Evolutionary conservation across 1,139 yeast species (phyloP), one percentile per base, ranked within the genome.

Genomic region (Sugiyamaella castrensis): DNA sequence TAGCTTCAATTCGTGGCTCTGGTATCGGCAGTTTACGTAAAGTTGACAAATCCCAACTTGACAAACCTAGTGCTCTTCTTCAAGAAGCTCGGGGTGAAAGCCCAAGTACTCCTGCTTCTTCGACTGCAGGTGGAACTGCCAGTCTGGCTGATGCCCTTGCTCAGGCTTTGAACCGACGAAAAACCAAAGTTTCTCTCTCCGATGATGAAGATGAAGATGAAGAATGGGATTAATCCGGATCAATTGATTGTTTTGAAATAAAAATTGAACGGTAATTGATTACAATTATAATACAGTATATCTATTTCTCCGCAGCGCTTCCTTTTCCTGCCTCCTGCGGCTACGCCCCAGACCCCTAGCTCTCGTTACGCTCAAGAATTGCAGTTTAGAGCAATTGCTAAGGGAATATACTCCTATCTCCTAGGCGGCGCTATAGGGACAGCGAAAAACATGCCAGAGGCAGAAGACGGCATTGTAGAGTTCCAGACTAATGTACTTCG

Each of bases 181-280:
- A 91, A 70, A 81, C 78, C 31, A 88, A 87, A 64, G 95, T 91
- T 8, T 80, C 89, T 1, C 81, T 77, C 34, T 84, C 91, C 60
- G 96, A 88, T 59, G 95, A 86, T 56, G 97, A 91, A 57, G 95
- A 87, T 53, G 85, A 82, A 47, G 81, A 79, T 34, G 87, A 80
- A 54, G 86, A 81, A 45, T 80, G 84, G 84, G 80, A 68, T 47
- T 47, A 30, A 31, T 11, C 30, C 11, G 12, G 7, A n/a, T 16
- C 31, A 19, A 19, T 19, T 19, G 24, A 19, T 19, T 19, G 24
- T 19, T 19, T 19, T 19, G 5, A 19, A 19, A 19, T 19, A 19
- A 19, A n/a, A 4, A 19, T 19, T 19, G 3, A 19, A 19, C 3
- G 24, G 24, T 19, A 19, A 19, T 19, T 19, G 24, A 19, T 19